Evolutionary conservation across 2,329 filamentous ascomycete species (phyloP).

Genomic region (Sporothrix inflata): DNA sequence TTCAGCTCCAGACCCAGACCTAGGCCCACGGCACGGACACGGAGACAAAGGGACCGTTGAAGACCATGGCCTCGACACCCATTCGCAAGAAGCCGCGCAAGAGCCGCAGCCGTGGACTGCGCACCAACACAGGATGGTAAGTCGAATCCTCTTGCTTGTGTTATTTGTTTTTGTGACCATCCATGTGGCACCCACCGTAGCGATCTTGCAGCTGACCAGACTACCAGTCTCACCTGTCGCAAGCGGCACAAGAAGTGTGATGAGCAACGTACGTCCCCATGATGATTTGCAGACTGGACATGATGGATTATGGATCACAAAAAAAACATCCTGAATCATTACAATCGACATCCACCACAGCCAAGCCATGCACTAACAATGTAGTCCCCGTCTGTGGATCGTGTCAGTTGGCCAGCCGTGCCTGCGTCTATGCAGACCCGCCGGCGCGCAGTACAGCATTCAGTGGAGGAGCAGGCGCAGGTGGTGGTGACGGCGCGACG

Average conservation of each 20-base stretch:
- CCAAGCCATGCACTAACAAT: not conserved
- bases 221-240: slow-evolving; percentile 43
- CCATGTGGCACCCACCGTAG: not conserved
- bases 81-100: slow-evolving; percentile 20
- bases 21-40: not conserved
- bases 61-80: not conserved
- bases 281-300: not conserved
- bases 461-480: no score
- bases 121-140: slow-evolving; percentile 19
- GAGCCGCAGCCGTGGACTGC: slow-evolving; percentile 21
- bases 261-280: slow-evolving; percentile 38
- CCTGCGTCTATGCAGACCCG: slow-evolving; percentile 33
- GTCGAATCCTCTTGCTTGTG: no score
- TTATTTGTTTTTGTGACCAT: not conserved
- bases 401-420: slow-evolving; percentile 36
- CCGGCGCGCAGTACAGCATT: not conserved
- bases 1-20: not conserved
- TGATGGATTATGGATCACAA: not conserved
- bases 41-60: not conserved
- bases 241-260: slow-evolving; percentile 56
- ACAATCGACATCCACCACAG: no score
- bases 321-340: not conserved
- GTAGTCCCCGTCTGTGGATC: slow-evolving; percentile 36
- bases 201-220: not conserved
- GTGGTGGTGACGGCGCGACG: not conserved